A percentile compares a stretch with the other conserved stretches of the same genome.
These are phyloP conservation scores for Poteriospumella lacustris DNA, from an alignment of 108 stramenopile species.

Conservation along the genomic window DNA sequence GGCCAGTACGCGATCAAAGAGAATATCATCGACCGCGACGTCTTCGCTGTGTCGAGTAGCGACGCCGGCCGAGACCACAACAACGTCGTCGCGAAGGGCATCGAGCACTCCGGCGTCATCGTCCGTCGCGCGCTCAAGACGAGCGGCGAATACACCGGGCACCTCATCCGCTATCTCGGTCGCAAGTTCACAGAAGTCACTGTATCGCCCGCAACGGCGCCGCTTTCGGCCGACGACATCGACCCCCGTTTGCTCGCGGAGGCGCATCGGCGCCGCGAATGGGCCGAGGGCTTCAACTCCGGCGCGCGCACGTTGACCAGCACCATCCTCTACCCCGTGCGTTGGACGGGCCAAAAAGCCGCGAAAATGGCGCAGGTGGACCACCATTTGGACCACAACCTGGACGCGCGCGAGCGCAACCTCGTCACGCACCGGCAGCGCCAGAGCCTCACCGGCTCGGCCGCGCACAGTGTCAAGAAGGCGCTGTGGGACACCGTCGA, in stretches of 20 bases:
- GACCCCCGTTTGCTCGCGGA: not conserved
- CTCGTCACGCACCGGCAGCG: not conserved
- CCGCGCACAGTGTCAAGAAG: not conserved
- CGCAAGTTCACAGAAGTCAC: not conserved
- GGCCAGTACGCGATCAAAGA: not conserved
- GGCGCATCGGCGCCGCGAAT: not conserved
- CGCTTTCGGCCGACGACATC: not conserved
- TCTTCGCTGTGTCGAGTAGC: no score
- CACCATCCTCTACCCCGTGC: not conserved
- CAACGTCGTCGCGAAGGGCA: not conserved
- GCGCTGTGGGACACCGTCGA: conserved; percentile 3
- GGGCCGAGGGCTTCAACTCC: not conserved
- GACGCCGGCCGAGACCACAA: no score
- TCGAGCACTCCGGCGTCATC: not conserved
- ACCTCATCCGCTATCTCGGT: conserved; percentile 10
- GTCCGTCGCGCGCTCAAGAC: not conserved
- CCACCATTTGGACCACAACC: no score
- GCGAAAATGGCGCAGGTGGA: no score
- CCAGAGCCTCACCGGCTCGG: not conserved
- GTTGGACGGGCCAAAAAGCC: not conserved
- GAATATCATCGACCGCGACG: no score
- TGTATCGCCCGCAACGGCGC: not conserved
- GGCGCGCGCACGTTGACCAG: not conserved
- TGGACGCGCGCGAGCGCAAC: not conserved
- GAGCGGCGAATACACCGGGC: not conserved